Base-by-base conservation (phyloP, 2,329 filamentous ascomycete genomes). In the Calonectria multiphialidica region DNA sequence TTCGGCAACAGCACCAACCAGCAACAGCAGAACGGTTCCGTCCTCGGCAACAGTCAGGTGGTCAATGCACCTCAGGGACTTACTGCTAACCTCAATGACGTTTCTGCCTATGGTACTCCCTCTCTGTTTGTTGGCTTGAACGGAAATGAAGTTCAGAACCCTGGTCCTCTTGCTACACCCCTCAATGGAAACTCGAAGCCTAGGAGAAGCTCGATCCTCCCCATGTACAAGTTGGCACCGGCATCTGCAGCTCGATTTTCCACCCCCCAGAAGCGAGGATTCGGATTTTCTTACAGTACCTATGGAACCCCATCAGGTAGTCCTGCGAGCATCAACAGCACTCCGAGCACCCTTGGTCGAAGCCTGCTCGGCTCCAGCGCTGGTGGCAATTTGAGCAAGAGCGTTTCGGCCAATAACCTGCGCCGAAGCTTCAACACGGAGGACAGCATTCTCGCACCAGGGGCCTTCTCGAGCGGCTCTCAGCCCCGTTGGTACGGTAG, bases 251-350 rank as follows among this genome's bases (percentile, higher is more conserved):
- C 93, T 25, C 93, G 95, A 59, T 92, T 96, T 69, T 90, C 92
- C 35, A 98, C 95, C 0, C 95, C 96, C 0, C 94, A 95, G 77
- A 96, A 95, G 85, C 91, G 93, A 68, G 95, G 95, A 6, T 98
- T 95, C 81, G 96, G 96, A 3, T 98, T 98, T 82, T 95, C 94
- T 2, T 98, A 98, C 84, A 98, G 95, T 75, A 95, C 93, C 2
- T 98, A 98, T 78, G 95, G 95, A 53, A 96, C 94, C 1, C 95
- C 96, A 7, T 91, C 87, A 44, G 92, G 88, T 70, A 94, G 91
- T 76, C 90, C 90, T 25, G 90, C 93, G 5, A 92, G 93, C 80
- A 87, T 90, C 50, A 83, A 82, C 3, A 95, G 93, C 82, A 93
- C 94, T 8, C 93, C 94, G 6, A 92, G 90, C 44, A 88, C 88